Evolutionary conservation across 2,329 filamentous ascomycete genomes (phyloP).

Genomic region (Plenodomus lindquistii): DNA sequence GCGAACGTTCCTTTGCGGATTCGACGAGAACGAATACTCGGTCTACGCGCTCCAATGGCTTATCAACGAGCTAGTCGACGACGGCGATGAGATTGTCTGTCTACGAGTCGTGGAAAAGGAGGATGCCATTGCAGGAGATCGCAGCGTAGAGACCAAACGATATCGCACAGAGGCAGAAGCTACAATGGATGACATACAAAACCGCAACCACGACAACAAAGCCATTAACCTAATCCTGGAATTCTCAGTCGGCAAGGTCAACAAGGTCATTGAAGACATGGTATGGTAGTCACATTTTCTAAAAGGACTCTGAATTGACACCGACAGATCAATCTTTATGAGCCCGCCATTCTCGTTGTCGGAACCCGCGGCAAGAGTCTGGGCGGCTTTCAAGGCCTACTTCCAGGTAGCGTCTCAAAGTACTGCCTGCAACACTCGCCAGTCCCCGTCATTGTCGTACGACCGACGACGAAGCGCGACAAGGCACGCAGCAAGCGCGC

Average conservation of each 20-base stretch:
- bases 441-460: slow-evolving; percentile 89
- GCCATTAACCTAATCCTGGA: slow-evolving; percentile 86
- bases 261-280: slow-evolving; percentile 87
- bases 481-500: slow-evolving; percentile 88
- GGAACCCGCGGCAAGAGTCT: slow-evolving; percentile 84
- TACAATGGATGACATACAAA: slow-evolving; percentile 75
- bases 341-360: slow-evolving; percentile 88
- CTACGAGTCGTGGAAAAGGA: slow-evolving; percentile 86
- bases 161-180: slow-evolving; percentile 77
- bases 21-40: slow-evolving; percentile 89
- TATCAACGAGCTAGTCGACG: slow-evolving; percentile 87
- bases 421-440: slow-evolving; percentile 94
- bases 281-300: slow-evolving; percentile 53
- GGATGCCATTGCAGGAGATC: slow-evolving; percentile 66
- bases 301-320: slow-evolving; percentile 4
- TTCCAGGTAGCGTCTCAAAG: slow-evolving; percentile 89
- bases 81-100: slow-evolving; percentile 91
- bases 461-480: slow-evolving; percentile 81
- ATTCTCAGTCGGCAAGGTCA: slow-evolving; percentile 85
- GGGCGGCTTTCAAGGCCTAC: slow-evolving; percentile 81
- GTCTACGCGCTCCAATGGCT: slow-evolving; percentile 93
- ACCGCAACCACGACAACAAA: slow-evolving; percentile 79
- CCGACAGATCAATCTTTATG: slow-evolving; percentile 81
- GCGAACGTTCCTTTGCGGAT: slow-evolving; percentile 86
- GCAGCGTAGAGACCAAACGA: slow-evolving; percentile 64